phyloP scores from a whole-genome alignment of 192 early-diverging fungal genomes.

The Dissophora globulifera region DNA sequence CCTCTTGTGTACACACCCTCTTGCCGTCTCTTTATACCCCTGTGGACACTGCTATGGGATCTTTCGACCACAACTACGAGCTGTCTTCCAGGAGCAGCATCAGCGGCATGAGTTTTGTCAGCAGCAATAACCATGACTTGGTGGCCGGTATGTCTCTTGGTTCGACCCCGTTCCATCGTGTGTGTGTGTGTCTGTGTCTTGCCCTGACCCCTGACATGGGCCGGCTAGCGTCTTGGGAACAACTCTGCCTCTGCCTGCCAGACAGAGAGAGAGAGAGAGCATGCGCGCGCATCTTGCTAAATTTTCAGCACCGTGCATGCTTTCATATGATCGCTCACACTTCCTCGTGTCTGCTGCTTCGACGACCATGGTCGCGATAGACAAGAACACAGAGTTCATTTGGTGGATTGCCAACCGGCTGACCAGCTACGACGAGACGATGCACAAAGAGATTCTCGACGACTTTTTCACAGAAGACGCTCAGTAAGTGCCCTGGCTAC shows the following conservation, averaged over 20 bases:
- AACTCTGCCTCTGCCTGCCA: too few relatives aligned
- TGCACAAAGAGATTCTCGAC: constrained; percentile 59
- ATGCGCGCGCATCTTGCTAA: too few relatives aligned
- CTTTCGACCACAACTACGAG: constrained; percentile 23
- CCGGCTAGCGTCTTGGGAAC: too few relatives aligned
- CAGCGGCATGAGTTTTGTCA: constrained; percentile 42
- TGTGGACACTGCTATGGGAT: constrained; percentile 15
- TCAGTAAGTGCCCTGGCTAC: constrained; percentile 14
- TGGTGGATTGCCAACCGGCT: constrained; percentile 47
- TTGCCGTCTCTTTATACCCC: too few relatives aligned
- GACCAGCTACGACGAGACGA: constrained; percentile 56
- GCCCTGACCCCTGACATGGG: too few relatives aligned
- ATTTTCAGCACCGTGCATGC: too few relatives aligned
- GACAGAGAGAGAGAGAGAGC: too few relatives aligned
- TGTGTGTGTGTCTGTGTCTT: too few relatives aligned
- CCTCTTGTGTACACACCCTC: too few relatives aligned
- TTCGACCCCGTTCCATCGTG: too few relatives aligned
- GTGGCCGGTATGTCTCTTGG: constrained; percentile 10
- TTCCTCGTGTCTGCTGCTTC: too few relatives aligned
- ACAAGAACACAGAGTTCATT: constrained; percentile 48
- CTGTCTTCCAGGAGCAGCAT: constrained; percentile 28
- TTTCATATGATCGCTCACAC: too few relatives aligned
- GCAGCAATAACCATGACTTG: constrained; percentile 37
- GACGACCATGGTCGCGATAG: constrained; percentile 10
- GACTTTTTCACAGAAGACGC: constrained; percentile 65